Evolutionary conservation across 176 grass and related monocot genomes (phyloP), one percentile per base, ranked within the genome.

Genomic region (Poa annua): DNA sequence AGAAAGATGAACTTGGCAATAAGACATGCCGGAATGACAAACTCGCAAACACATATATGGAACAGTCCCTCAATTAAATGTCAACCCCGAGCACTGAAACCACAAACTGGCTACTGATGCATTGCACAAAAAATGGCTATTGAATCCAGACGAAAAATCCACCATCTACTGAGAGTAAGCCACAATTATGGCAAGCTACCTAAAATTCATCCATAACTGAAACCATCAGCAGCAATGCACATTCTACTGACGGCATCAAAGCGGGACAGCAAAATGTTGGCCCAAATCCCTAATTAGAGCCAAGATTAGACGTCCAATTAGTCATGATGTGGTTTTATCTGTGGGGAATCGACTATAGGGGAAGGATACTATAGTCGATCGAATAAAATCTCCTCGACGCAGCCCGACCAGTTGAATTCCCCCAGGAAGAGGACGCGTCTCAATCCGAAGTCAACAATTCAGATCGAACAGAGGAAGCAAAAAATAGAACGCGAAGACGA

Each of bases 351-450:
- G 52, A 76, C 41, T 3, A n/a, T 21, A n/a, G 62, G 56, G 38
- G 7, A 59, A 14, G n/a, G n/a, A 52, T 69, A 29, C 29, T 29
- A 29, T 42, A 68, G 81, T 80, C 61, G 76, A 74, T 6, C 17
- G 69, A 74, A 75, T 86, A 26, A 71, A 88, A 86, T 78, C 26
- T 35, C 29, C 53, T 36, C 53, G 24, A 20, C 53, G 41, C 42
- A 64, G 65, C 66, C 20, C 73, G n/a, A 22, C 25, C 54, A 54
- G 35, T 10, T 29, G 64, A 77, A 55, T 71, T 12, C 45, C 45
- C 8, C 5, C 32, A 52, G 34, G 26, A 56, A 54, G 29, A 4
- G 55, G 60, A 44, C 53, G 67, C 41, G 81, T 62, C 71, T 10
- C 53, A 21, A 32, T 41, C 71, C 34, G 41, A 76, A 77, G 21